These are phyloP conservation scores for Pyrenophora teres DNA, from an alignment of 2,329 filamentous ascomycete species.

Conservation along the genomic window DNA sequence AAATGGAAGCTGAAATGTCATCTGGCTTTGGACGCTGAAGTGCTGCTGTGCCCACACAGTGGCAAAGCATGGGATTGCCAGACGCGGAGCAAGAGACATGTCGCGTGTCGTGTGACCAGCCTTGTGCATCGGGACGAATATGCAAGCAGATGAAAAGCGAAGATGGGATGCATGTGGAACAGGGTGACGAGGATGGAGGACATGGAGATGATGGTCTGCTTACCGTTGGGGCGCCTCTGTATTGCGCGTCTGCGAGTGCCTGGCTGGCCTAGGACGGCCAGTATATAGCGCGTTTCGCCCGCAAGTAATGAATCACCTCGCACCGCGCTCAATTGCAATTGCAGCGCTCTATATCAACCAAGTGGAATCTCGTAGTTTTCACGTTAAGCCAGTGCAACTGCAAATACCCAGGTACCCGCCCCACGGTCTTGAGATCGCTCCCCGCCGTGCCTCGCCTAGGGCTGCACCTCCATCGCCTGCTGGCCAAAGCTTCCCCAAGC, in stretches of 20 bases:
- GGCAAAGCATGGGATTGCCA: constrained; percentile 3
- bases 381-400: not conserved
- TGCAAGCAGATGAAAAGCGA: constrained; percentile 21
- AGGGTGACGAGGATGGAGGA: constrained; percentile 9
- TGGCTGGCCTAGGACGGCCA: constrained; percentile 30
- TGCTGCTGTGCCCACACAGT: not conserved
- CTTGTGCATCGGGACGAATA: constrained; percentile 19
- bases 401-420: not conserved
- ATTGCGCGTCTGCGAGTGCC: constrained; percentile 43
- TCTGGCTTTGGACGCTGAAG: not conserved
- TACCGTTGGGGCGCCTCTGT: constrained; percentile 24
- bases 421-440: constrained; percentile 1
- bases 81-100: constrained; percentile 19
- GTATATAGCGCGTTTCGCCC: constrained; percentile 26
- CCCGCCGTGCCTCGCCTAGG: constrained; percentile 17
- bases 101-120: constrained; percentile 33
- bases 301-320: constrained; percentile 13
- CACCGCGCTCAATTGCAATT: not conserved
- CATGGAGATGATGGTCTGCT: constrained; percentile 15
- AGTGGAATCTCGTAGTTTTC: not conserved
- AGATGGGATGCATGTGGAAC: not conserved
- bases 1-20: not conserved
- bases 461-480: constrained; percentile 16
- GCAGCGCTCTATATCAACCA: not conserved
- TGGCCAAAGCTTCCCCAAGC: constrained; percentile 28